These are phyloP conservation scores for Pseudocercospora macadamiae DNA, from an alignment of 2,329 filamentous ascomycete genomes.

Conservation along the genomic window DNA sequence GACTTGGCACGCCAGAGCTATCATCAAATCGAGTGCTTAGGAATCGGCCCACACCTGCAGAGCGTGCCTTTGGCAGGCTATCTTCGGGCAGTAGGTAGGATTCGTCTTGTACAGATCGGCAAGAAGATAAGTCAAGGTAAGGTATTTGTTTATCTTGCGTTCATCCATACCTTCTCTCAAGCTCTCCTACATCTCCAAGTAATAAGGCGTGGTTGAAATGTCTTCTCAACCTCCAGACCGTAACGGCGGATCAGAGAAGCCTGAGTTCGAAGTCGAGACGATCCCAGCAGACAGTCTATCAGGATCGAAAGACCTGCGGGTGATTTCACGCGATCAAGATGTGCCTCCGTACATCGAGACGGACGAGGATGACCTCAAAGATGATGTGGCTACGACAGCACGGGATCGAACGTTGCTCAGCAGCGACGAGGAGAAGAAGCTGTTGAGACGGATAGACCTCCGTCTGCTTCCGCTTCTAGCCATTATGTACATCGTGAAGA, in stretches of 20 bases:
- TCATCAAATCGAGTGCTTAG: neutral
- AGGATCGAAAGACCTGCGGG: neutral
- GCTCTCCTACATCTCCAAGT: neutral
- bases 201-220: neutral
- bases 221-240: neutral
- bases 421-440: slow-evolving; percentile 50
- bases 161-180: neutral
- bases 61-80: neutral
- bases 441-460: slow-evolving; percentile 49
- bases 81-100: neutral
- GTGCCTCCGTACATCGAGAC: neutral
- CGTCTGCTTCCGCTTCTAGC: slow-evolving; percentile 47
- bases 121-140: neutral
- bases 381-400: neutral
- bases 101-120: neutral
- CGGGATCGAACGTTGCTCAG: slow-evolving; percentile 3
- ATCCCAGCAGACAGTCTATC: neutral
- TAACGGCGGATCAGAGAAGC: neutral
- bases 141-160: neutral
- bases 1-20: neutral
- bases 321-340: neutral
- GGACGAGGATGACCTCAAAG: neutral
- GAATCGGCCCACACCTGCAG: neutral
- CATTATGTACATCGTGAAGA: slow-evolving; percentile 39
- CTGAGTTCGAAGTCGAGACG: neutral